Base-by-base conservation (phyloP, 345 rosid genomes). In the Ailanthus altissimus region DNA sequence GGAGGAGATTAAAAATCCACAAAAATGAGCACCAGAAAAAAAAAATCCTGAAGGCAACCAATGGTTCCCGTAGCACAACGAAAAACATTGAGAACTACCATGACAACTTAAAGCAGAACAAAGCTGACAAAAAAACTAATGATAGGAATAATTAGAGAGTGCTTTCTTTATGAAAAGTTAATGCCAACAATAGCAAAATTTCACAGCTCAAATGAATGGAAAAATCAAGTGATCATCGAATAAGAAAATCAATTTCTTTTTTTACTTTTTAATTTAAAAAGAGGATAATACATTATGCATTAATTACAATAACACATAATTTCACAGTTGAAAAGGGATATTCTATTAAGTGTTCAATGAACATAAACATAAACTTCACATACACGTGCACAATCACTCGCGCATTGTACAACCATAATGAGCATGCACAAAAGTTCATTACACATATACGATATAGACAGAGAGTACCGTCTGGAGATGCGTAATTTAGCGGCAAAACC, bases 401-500 rank as follows among this genome's bases (percentile, higher is more conserved):
- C 46, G 9, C 68, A 64, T 40, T 64, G 21, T 25, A 64, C 15
- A 56, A 56, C 62, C 49, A n/a, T 40, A 70, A 20, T 3, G 73
- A 25, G 43, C 46, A 51, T 70, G n/a, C 50, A 28, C 28, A 5
- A 51, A 25, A 51, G 59, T 20, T 70, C 23, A 25, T 40, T 4
- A 8, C 25, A 25, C 63, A 58, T 6, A 70, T 0, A 72, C 8
- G 60, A n/a, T 36, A 5, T n/a, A 56, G 45, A n/a, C n/a, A 73
- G 57, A 25, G 40, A 20, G 45, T 61, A 61, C 77, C 69, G 6
- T n/a, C 16, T 5, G 70, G 71, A 75, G 49, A 46, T 5, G 70
- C 61, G 11, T 64, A 75, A 66, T 38, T 75, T 21, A 64, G 15
- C 12, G 77, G 77, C 21, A 36, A 51, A 50, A 64, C 36, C 70